These are phyloP conservation scores for Phytophthora foliorum DNA, from an alignment of 352 stramenopile genomes.

Conservation along the genomic window DNA sequence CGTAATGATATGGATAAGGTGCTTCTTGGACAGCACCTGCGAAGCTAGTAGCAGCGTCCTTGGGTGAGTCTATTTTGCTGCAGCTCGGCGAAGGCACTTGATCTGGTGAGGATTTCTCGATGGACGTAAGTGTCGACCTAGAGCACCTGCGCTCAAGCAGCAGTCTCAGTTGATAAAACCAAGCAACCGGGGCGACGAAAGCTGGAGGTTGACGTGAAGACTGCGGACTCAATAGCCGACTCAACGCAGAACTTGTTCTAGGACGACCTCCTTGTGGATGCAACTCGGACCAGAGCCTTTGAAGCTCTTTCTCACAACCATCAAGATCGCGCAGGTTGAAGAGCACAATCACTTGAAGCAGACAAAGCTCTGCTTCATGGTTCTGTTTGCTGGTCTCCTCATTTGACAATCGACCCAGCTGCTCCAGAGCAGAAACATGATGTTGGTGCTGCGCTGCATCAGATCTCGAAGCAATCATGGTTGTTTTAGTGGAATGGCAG, in stretches of 20 bases:
- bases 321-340: slow-evolving; percentile 43
- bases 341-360: slow-evolving; percentile 46
- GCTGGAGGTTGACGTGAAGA: slow-evolving; percentile 14
- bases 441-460: slow-evolving; percentile 9
- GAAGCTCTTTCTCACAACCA: slow-evolving; percentile 26
- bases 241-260: slow-evolving; percentile 19
- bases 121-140: slow-evolving; percentile 12
- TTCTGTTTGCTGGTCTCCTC: not conserved
- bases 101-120: slow-evolving; percentile 1
- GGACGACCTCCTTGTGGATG: slow-evolving; percentile 12
- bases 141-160: slow-evolving; percentile 36
- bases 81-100: slow-evolving; percentile 3
- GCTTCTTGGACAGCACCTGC: slow-evolving; percentile 11
- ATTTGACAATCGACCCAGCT: slow-evolving; percentile 20
- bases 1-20: slow-evolving; percentile 34
- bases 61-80: slow-evolving; percentile 5
- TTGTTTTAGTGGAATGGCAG: slow-evolving; percentile 33
- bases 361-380: slow-evolving; percentile 36
- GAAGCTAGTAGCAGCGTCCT: slow-evolving; percentile 8
- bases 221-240: slow-evolving; percentile 15
- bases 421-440: slow-evolving; percentile 24
- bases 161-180: slow-evolving; percentile 50
- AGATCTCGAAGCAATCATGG: slow-evolving; percentile 1
- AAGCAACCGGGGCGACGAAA: slow-evolving; percentile 47
- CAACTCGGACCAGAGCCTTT: slow-evolving; percentile 38